Evolutionary conservation across 805 yeast species (phyloP).

Genomic region (Ogataea angusta): DNA sequence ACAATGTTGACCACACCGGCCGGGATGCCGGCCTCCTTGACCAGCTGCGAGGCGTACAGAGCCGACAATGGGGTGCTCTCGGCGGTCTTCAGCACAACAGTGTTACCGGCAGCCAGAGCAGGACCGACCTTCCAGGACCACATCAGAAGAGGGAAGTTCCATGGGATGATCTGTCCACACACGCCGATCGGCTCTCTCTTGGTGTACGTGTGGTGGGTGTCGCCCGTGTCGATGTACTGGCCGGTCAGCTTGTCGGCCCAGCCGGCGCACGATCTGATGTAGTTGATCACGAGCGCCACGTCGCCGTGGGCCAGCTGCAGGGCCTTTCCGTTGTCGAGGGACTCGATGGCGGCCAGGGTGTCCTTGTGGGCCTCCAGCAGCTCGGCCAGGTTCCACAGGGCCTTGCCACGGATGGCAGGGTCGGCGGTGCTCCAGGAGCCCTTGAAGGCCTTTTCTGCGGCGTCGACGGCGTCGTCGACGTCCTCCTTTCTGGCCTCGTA

Average conservation of each 20-base stretch:
- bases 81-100: slow-evolving; percentile 70
- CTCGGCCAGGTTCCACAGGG: slow-evolving; percentile 62
- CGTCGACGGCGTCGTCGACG: slow-evolving; percentile 65
- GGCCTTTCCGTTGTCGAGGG: slow-evolving; percentile 78
- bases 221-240: slow-evolving; percentile 59
- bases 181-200: slow-evolving; percentile 76
- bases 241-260: slow-evolving; percentile 70
- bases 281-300: slow-evolving; percentile 59
- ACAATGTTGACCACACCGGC: slow-evolving; percentile 72
- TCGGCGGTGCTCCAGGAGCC: slow-evolving; percentile 55
- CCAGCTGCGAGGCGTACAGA: slow-evolving; percentile 56
- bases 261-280: slow-evolving; percentile 70
- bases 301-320: slow-evolving; percentile 64
- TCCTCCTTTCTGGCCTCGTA: slow-evolving; percentile 58
- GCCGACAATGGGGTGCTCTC: slow-evolving; percentile 76
- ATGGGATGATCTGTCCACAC: slow-evolving; percentile 81
- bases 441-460: slow-evolving; percentile 60
- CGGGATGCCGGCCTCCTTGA: slow-evolving; percentile 69
- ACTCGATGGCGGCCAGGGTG: slow-evolving; percentile 62
- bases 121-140: slow-evolving; percentile 79
- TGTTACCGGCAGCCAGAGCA: slow-evolving; percentile 74
- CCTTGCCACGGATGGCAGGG: slow-evolving; percentile 53
- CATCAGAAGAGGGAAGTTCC: slow-evolving; percentile 84
- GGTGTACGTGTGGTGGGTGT: slow-evolving; percentile 60
- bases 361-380: slow-evolving; percentile 62